Evolutionary conservation across 257 asterid species (phyloP), one percentile per base, ranked within the genome.

Genomic region (Sherardia arvensis): DNA sequence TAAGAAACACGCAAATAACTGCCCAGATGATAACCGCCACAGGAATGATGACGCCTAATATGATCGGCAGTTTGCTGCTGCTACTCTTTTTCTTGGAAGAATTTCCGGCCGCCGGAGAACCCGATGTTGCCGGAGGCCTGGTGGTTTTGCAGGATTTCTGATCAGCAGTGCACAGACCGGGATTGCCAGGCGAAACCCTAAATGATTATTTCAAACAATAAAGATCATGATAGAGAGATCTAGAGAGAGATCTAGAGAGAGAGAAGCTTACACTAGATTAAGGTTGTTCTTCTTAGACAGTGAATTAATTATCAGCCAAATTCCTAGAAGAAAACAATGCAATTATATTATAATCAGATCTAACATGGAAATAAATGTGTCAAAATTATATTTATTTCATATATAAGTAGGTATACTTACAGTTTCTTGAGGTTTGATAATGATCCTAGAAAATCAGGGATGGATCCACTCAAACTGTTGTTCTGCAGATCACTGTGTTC

Each of bases 361-460:
- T n/a, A n/a, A n/a, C n/a, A n/a, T n/a, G n/a, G n/a, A n/a, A n/a
- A n/a, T n/a, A n/a, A n/a, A n/a, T n/a, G n/a, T n/a, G n/a, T n/a
- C 11, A 7, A 33, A 33, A 33, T 33, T 33, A 8, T 33, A 33
- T 33, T 33, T 1, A n/a, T n/a, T n/a, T n/a, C 12, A 33, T 33
- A 0, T 11, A 33, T 33, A 33, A 7, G 40, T 33, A 43, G n/a
- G 18, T 22, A 73, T n/a, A n/a, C 88, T 78, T 48, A 86, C 95
- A 86, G 17, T 67, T 59, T 23, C 69, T 73, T 75, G 29, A 86
- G 87, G 68, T 71, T 66, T 0, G 89, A 81, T 3, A 84, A 69
- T 30, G 76, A 26, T 59, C 87, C 82, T 18, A 86, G 84, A 49
- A 80, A 86, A 65, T 73, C 80, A n/a, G 95, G 95, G 66, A 86